Percentiles rank a stretch among this genome's conserved stretches.
phyloP scores from a whole-genome alignment of 192 early-diverging fungal species.

The Podila epicladia region DNA sequence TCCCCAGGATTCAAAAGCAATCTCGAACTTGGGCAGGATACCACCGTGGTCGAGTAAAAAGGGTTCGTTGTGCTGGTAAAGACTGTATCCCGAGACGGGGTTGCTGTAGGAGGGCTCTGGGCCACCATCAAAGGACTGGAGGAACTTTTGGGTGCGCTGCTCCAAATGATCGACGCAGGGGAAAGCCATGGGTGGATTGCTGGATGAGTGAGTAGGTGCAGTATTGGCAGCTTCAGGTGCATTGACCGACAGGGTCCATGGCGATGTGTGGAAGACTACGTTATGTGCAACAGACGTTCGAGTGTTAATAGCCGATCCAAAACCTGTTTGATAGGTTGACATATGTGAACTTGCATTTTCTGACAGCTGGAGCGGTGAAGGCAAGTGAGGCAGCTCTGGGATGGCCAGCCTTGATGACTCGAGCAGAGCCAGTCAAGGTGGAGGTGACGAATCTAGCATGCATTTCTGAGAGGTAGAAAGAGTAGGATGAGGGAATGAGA shows the following conservation, averaged over 20 bases:
- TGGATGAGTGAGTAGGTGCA: constrained; percentile 32
- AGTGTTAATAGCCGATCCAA: neutral
- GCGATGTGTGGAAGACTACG: constrained; percentile 41
- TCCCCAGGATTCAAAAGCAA: constrained; percentile 99
- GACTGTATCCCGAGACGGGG: constrained; percentile 77
- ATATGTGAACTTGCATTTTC: constrained; percentile 15
- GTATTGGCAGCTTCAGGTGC: constrained; percentile 9
- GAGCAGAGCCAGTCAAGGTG: constrained; percentile 25
- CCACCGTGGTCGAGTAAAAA: constrained; percentile 89
- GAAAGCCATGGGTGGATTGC: constrained; percentile 75
- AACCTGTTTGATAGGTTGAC: neutral
- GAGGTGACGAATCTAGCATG: constrained; percentile 40
- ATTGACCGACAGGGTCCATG: constrained; percentile 27
- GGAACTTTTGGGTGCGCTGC: constrained; percentile 58
- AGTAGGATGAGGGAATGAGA: constrained; percentile 1
- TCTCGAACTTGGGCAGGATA: constrained; percentile 73
- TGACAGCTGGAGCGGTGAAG: constrained; percentile 16
- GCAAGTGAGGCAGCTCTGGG: constrained; percentile 14
- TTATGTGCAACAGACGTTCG: neutral
- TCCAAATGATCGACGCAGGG: constrained; percentile 79
- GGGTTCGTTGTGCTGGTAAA: constrained; percentile 69
- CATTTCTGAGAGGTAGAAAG: constrained; percentile 9
- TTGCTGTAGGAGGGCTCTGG: constrained; percentile 88
- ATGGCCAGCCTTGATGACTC: constrained; percentile 20
- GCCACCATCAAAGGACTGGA: constrained; percentile 69